Evolutionary conservation across 768 basidiomycete species (phyloP).

Genomic region (Dentipellis fragilis): DNA sequence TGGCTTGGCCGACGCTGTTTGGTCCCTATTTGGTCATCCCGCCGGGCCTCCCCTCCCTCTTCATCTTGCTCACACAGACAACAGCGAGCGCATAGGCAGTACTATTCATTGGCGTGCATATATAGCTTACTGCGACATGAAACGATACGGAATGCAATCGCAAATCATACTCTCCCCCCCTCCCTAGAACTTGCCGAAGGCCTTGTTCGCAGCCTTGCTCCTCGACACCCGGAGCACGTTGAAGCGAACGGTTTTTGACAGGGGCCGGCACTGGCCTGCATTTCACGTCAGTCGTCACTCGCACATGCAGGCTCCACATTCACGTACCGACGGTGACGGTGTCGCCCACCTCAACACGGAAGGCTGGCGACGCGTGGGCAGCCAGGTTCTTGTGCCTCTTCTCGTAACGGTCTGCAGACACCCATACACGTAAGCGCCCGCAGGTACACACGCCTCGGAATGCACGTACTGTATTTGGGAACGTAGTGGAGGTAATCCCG

Average conservation of each 20-base stretch:
- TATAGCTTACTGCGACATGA: conserved; percentile 20
- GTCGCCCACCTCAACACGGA: conserved; percentile 95
- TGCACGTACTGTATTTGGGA: conserved; percentile 88
- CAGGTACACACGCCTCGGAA: neutral
- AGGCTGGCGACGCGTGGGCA: conserved; percentile 93
- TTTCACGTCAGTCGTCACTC: conserved; percentile 1
- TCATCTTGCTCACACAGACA: neutral
- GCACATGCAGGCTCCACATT: neutral
- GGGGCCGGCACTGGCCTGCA: conserved; percentile 92
- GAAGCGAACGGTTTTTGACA: conserved; percentile 99
- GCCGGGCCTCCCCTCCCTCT: neutral
- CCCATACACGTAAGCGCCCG: neutral
- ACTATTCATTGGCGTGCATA: conserved; percentile 19
- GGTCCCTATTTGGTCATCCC: conserved; percentile 10
- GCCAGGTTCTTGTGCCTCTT: conserved; percentile 98
- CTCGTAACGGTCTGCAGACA: conserved; percentile 83
- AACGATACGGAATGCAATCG: conserved; percentile 11
- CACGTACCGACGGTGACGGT: conserved; percentile 86
- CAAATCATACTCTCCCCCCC: conserved; percentile 11
- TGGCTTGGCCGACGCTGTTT: conserved; percentile 3
- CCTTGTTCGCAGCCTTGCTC: conserved; percentile 85
- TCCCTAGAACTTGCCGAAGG: conserved; percentile 87
- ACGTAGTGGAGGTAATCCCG: conserved; percentile 93
- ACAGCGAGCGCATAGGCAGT: conserved; percentile 3
- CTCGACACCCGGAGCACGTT: conserved; percentile 94